These are phyloP conservation scores for Radiomyces spectabilis DNA, from an alignment of 192 early-diverging fungal species.

Conservation along the genomic window DNA sequence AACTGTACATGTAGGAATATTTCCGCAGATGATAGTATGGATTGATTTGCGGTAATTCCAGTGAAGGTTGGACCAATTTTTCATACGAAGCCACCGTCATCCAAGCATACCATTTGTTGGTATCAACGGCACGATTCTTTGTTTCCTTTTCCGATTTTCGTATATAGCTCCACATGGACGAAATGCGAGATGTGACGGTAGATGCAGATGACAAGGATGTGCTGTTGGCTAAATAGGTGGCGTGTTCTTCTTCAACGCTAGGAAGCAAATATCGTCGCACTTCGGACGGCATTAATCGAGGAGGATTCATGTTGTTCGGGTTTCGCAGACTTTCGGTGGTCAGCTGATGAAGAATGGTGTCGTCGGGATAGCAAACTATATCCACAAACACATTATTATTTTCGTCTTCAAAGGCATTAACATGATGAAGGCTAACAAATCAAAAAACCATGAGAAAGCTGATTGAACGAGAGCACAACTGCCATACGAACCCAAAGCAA, in stretches of 20 bases:
- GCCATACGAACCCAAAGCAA: constrained; percentile 30
- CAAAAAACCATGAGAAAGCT: neutral
- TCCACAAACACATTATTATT: constrained; percentile 49
- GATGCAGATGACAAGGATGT: constrained; percentile 8
- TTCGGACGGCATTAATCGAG: constrained; percentile 41
- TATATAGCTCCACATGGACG: too few species aligned
- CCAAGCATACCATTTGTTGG: too few species aligned
- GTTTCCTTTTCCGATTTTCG: too few species aligned
- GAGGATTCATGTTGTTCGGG: constrained; percentile 24
- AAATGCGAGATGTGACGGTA: neutral
- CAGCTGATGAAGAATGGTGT: constrained; percentile 51
- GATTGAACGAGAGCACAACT: too few species aligned
- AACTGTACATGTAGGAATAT: constrained; percentile 29
- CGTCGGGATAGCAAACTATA: constrained; percentile 55
- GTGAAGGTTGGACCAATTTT: neutral
- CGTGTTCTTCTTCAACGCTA: constrained; percentile 44
- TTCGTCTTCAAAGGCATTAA: constrained; percentile 64
- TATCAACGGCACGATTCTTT: too few species aligned
- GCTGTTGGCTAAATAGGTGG: constrained; percentile 34
- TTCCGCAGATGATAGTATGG: constrained; percentile 13
- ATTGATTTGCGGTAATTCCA: constrained; percentile 38
- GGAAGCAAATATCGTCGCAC: constrained; percentile 55
- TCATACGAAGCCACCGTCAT: constrained; percentile 19
- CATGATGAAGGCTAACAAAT: constrained; percentile 59
- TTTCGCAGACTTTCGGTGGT: constrained; percentile 45